Percentiles rank a stretch among this genome's conserved stretches.
These are phyloP conservation scores for Brassica hybrid DNA, from an alignment of 441 rosid species.

Conservation along the genomic window DNA sequence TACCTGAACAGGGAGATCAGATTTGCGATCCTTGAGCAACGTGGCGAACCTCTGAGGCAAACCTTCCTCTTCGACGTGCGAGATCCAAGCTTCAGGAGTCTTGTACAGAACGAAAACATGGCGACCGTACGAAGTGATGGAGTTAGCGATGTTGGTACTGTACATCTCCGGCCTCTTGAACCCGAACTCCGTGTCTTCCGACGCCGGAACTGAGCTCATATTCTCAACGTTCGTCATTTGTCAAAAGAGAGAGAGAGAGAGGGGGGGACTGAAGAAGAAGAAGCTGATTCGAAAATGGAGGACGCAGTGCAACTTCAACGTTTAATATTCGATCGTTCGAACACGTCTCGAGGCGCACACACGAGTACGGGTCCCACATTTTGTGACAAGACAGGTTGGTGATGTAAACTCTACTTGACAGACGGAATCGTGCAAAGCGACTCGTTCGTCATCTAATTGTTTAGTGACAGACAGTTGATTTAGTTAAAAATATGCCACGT, in stretches of 20 bases:
- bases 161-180: conserved; percentile 86
- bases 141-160: conserved; percentile 63
- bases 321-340: conserved; percentile 4
- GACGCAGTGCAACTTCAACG: conserved; percentile 14
- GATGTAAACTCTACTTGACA: not conserved
- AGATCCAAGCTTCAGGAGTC: conserved; percentile 64
- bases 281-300: not conserved
- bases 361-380: conserved; percentile 29
- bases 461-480: conserved; percentile 16
- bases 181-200: conserved; percentile 66
- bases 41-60: conserved; percentile 70
- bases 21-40: conserved; percentile 69
- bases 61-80: conserved; percentile 72
- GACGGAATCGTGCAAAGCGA: not conserved
- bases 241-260: conserved; percentile 13
- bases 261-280: conserved; percentile 9
- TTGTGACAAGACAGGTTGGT: conserved; percentile 2
- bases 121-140: conserved; percentile 70
- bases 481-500: not conserved
- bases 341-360: conserved; percentile 35
- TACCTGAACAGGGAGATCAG: conserved; percentile 66
- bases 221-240: conserved; percentile 46
- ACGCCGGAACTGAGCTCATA: conserved; percentile 42
- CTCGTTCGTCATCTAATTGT: not conserved
- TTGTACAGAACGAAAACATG: conserved; percentile 76